Percentiles rank a stretch among this genome's conserved stretches.
Conservation (phyloP, 2,329 filamentous ascomycete genomes). For the Aureobasidium sp. region DNA sequence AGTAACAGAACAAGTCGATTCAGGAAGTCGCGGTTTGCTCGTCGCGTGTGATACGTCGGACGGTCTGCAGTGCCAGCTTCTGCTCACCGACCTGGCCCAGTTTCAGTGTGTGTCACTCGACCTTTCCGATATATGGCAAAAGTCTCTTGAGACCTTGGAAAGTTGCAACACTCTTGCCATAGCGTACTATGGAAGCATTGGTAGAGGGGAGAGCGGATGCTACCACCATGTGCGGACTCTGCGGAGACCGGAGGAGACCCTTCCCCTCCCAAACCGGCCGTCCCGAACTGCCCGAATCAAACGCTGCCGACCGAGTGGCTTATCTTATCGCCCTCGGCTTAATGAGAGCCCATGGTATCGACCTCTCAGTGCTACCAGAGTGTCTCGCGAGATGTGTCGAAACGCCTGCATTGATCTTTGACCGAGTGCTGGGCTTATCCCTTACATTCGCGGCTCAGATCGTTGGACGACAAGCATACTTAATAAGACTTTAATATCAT, state of each 20-base stretch:
- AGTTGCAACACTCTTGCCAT: background rate
- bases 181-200: background rate
- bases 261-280: background rate
- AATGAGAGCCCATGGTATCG: background rate
- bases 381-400: no score
- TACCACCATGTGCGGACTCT: background rate
- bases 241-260: background rate
- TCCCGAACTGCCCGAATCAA: background rate
- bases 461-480: no score
- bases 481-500: no score
- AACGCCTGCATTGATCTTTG: no score
- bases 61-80: background rate
- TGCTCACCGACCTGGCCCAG: background rate
- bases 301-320: background rate
- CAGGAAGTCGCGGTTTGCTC: slow-evolving; percentile 1
- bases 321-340: background rate
- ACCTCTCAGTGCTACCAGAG: no score
- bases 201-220: background rate
- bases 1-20: background rate
- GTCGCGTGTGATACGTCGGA: slow-evolving; percentile 5
- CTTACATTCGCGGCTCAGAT: no score
- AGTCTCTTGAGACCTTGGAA: background rate
- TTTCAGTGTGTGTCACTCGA: slow-evolving; percentile 1
- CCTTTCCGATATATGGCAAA: background rate
- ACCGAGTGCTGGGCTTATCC: no score